Percentiles rank a stretch among this genome's conserved stretches.
phyloP scores from a whole-genome alignment of 2,329 filamentous ascomycete species.

The Microcyclosporella mali region DNA sequence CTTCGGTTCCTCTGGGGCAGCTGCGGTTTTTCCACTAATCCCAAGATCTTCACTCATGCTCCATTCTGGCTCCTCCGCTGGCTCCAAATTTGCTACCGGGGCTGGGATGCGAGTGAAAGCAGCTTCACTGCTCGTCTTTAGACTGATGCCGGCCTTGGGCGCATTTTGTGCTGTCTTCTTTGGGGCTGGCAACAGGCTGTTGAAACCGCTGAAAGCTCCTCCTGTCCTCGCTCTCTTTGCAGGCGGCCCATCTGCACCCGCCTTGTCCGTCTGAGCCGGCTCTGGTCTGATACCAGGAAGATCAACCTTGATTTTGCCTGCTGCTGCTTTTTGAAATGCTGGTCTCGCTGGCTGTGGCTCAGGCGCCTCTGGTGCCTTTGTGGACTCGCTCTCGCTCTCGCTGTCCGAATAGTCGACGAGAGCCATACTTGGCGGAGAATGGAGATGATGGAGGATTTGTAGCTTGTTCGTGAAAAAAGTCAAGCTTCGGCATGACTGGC shows the following conservation, averaged over 20 bases:
- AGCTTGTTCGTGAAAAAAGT: too few relatives aligned
- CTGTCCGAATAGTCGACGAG: constrained; percentile 82
- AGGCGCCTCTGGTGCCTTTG: constrained; percentile 23
- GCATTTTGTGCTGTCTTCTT: constrained; percentile 49
- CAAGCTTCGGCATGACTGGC: neutral
- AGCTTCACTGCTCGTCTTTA: constrained; percentile 78
- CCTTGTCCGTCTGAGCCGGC: constrained; percentile 33
- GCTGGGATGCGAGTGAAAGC: constrained; percentile 67
- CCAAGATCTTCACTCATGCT: neutral
- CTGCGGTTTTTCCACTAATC: constrained; percentile 25
- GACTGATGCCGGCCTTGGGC: constrained; percentile 55
- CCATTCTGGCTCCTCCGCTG: constrained; percentile 22
- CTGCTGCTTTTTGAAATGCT: constrained; percentile 40
- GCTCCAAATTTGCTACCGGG: too few relatives aligned
- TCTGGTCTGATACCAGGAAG: constrained; percentile 54
- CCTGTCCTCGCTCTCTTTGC: constrained; percentile 64
- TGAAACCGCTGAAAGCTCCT: constrained; percentile 71
- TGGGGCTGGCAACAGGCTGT: constrained; percentile 77
- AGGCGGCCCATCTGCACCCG: constrained; percentile 50
- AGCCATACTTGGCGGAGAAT: constrained; percentile 50
- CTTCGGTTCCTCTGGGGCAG: constrained; percentile 55
- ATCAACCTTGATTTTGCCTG: constrained; percentile 73
- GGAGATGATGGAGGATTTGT: neutral
- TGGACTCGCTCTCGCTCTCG: constrained; percentile 51
- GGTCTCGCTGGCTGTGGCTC: constrained; percentile 32